These are phyloP conservation scores for Parascedosporium putredinis DNA, from an alignment of 2,329 filamentous ascomycete species.

Conservation along the genomic window DNA sequence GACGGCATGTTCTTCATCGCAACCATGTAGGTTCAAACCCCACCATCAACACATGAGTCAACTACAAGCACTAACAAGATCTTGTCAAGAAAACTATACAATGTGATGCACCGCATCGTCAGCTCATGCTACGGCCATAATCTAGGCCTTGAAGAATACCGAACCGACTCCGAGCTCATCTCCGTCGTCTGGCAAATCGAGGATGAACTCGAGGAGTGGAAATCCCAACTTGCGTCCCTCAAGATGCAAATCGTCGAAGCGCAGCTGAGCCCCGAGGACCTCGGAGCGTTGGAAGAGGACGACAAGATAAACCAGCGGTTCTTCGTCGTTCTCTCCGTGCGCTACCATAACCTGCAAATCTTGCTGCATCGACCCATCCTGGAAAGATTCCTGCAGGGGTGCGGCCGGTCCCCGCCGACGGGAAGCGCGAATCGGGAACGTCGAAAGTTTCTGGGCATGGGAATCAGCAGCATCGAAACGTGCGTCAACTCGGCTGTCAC, in stretches of 20 bases:
- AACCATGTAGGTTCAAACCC: conserved; percentile 19
- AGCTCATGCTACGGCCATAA: conserved; percentile 17
- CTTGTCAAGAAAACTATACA: neutral
- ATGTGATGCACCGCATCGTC: neutral
- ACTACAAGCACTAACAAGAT: too few relatives aligned
- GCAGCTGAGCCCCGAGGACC: conserved; percentile 14
- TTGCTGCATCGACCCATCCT: conserved; percentile 18
- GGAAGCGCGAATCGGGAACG: too few relatives aligned
- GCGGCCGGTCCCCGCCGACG: too few relatives aligned
- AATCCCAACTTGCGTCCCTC: conserved; percentile 19
- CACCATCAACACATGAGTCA: neutral
- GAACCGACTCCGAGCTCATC: conserved; percentile 18
- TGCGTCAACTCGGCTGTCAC: conserved; percentile 10
- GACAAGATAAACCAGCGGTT: conserved; percentile 19
- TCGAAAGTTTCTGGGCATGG: conserved; percentile 12
- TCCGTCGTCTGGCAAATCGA: conserved; percentile 27
- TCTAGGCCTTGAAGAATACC: conserved; percentile 22
- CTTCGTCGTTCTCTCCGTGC: conserved; percentile 24
- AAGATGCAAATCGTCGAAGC: conserved; percentile 16
- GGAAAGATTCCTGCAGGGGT: conserved; percentile 11
- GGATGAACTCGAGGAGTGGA: conserved; percentile 27
- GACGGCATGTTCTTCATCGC: conserved; percentile 20
- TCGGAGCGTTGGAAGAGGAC: too few relatives aligned
- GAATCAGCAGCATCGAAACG: conserved; percentile 12
- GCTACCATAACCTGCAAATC: conserved; percentile 19